Conservation (phyloP, 2,329 filamentous ascomycete genomes). For the Cladosporium halotolerans region DNA sequence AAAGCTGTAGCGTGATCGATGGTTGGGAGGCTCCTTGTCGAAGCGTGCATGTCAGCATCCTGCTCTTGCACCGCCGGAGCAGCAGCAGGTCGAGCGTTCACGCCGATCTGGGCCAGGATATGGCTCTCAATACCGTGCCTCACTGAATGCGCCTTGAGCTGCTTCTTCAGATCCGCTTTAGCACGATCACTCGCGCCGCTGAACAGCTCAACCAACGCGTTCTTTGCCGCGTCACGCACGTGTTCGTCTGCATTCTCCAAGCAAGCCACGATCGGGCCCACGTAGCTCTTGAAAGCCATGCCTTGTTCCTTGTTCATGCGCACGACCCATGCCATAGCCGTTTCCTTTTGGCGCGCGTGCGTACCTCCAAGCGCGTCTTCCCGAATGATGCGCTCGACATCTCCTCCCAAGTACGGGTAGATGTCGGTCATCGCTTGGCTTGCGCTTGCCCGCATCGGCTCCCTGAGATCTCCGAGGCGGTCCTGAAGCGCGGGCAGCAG, state of each 20-base stretch:
- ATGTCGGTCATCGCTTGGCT: slow-evolving; percentile 71
- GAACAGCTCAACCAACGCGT: slow-evolving; percentile 80
- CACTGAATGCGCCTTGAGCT: slow-evolving; percentile 77
- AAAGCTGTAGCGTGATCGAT: slow-evolving; percentile 40
- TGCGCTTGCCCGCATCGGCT: slow-evolving; percentile 72
- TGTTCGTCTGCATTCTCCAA: slow-evolving; percentile 85
- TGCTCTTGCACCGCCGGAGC: slow-evolving; percentile 16
- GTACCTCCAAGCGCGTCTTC: slow-evolving; percentile 72
- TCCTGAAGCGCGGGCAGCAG: slow-evolving; percentile 73
- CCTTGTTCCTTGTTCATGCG: slow-evolving; percentile 78
- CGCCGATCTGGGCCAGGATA: slow-evolving; percentile 68
- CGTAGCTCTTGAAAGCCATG: slow-evolving; percentile 75
- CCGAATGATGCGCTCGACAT: slow-evolving; percentile 75
- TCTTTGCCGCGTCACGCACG: slow-evolving; percentile 79
- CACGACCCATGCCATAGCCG: slow-evolving; percentile 76
- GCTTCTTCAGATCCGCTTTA: slow-evolving; percentile 81
- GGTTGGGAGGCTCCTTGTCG: slow-evolving; percentile 36
- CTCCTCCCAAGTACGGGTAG: slow-evolving; percentile 60
- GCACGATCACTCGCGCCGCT: slow-evolving; percentile 72
- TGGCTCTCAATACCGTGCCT: slow-evolving; percentile 77
- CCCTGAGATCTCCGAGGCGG: slow-evolving; percentile 80
- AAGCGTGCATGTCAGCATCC: slow-evolving; percentile 30
- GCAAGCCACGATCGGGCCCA: slow-evolving; percentile 74
- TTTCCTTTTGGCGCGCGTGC: slow-evolving; percentile 78
- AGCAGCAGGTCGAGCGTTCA: slow-evolving; percentile 33